Conservation (phyloP, 148 eudicot species). For the Dianthus caryophyllus region DNA sequence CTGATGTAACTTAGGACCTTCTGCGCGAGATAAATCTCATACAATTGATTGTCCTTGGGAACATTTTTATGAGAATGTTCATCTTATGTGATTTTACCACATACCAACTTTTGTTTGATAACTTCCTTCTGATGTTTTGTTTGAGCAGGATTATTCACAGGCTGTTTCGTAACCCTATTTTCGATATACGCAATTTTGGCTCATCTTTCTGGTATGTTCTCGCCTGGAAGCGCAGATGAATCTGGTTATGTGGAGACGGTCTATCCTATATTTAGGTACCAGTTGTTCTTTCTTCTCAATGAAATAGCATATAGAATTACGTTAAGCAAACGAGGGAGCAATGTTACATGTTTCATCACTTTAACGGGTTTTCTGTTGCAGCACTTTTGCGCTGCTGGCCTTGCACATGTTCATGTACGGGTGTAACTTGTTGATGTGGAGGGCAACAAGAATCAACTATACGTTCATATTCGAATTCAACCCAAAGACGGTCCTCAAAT, state of each 20-base stretch:
- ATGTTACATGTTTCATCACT: neutral
- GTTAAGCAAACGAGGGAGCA: no score
- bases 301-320: no score
- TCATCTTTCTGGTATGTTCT: constrained; percentile 70
- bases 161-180: constrained; percentile 77
- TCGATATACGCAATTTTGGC: constrained; percentile 71
- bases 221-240: constrained; percentile 33
- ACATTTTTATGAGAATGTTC: neutral
- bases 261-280: constrained; percentile 86
- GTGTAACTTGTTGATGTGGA: constrained; percentile 89
- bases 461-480: constrained; percentile 87
- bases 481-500: constrained; percentile 63
- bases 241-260: constrained; percentile 75
- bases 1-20: neutral
- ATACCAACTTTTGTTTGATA: neutral
- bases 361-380: constrained; percentile 32
- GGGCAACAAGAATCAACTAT: constrained; percentile 74
- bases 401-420: constrained; percentile 93
- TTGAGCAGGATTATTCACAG: constrained; percentile 76
- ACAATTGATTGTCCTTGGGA: neutral
- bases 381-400: constrained; percentile 88
- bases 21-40: neutral
- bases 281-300: neutral
- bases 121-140: neutral
- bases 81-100: neutral